Evolutionary conservation across 2,329 filamentous ascomycete species (phyloP), one percentile per base, ranked within the genome.

Genomic region (Fusarium sp.): DNA sequence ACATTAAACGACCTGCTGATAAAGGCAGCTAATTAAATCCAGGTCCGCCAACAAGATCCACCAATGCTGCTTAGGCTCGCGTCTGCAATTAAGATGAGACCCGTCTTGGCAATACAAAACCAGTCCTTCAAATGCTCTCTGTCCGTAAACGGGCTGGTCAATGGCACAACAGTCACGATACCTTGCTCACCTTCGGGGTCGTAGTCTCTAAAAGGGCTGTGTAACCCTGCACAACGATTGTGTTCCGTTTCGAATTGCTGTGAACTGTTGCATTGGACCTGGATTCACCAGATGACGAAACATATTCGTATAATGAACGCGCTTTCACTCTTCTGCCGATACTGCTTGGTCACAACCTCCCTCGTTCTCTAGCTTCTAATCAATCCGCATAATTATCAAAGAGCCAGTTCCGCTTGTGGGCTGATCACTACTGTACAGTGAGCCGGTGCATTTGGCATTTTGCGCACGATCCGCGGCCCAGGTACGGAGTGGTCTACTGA

Each of bases 61-160:
- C 66, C 40, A 49, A 39, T 39, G 45, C 55, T 59, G 58, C 53
- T 55, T 32, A 52, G 58, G 50, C 59, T 69, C 52, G 53, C 56
- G 45, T 51, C 61, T 62, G 61, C 68, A 71, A 71, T 72, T 72
- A 74, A 74, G 65, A 74, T 74, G 72, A 74, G 72, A 69, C 71
- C 52, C 65, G 56, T 67, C 68, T 73, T 71, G 58, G 64, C 67
- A 60, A 45, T 51, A 62, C 48, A 48, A 62, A 37, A 37, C 74
- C 44, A 50, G 62, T 40, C 74, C 35, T 62, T 46, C 32, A 37
- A 14, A 8, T 17, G 17, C 8, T 43, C 30, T 39, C 43, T 13
- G 28, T 30, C 28, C 28, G 11, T 30, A 50, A 44, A 63, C 72
- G 71, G 63, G 60, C 69, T 63, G 71, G 69, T 65, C 59, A 67